Evolutionary conservation across 1,284 basidiomycete species (phyloP).

Genomic region (Malassezia yamatoensis): DNA sequence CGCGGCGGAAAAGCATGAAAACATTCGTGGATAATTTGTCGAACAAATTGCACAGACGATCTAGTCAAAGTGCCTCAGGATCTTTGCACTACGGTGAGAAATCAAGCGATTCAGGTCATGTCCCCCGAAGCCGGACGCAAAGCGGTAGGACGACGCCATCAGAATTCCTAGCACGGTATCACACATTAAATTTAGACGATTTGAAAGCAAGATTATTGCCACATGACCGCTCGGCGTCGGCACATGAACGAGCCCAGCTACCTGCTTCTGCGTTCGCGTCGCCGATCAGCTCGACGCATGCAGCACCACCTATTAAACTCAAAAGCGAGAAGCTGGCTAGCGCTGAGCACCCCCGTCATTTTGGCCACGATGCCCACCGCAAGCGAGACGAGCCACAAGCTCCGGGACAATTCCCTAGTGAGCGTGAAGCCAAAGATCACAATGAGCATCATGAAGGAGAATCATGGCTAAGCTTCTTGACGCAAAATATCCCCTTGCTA

Average conservation of each 20-base stretch:
- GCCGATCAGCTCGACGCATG: background rate
- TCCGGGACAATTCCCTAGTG: slow-evolving; percentile 11
- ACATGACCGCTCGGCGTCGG: background rate
- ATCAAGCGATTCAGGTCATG: background rate
- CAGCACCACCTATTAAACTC: background rate
- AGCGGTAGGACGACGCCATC: background rate
- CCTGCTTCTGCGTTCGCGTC: background rate
- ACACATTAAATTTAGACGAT: background rate
- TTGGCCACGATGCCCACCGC: background rate
- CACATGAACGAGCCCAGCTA: background rate
- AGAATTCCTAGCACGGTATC: background rate
- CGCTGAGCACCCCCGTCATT: too few species aligned
- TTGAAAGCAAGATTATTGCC: background rate
- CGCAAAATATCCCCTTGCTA: background rate
- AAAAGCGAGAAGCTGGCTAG: too few species aligned
- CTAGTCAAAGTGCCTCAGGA: background rate
- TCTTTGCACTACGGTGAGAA: background rate
- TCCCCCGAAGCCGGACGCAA: background rate
- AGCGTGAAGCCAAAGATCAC: background rate
- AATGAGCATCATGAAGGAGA: background rate
- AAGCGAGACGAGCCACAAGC: slow-evolving; percentile 5
- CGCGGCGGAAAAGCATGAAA: background rate
- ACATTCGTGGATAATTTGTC: background rate
- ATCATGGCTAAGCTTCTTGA: background rate
- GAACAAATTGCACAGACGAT: background rate